phyloP scores from a whole-genome alignment of 768 basidiomycete species.

The Stropharia rugosoannulata region DNA sequence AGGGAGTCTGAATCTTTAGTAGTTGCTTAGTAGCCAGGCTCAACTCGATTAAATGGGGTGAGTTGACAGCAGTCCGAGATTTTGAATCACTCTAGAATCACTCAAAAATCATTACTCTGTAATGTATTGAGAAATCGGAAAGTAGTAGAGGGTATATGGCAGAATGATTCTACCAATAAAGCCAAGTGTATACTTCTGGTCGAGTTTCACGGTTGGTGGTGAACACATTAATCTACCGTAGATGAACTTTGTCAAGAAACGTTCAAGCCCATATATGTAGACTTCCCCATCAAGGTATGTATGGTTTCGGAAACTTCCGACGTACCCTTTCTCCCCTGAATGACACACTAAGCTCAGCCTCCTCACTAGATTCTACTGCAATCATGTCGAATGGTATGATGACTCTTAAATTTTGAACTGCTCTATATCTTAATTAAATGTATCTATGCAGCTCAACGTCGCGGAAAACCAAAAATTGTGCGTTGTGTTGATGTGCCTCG shows the following conservation, averaged over 20 bases:
- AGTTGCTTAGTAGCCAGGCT: no score
- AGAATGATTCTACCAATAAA: no score
- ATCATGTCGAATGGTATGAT: not conserved
- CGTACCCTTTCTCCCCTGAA: not conserved
- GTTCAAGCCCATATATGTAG: not conserved
- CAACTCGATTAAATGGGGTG: not conserved
- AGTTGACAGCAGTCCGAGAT: not conserved
- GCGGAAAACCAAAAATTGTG: constrained; percentile 46
- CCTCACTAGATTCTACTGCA: not conserved
- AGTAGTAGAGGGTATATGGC: no score
- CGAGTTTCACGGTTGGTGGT: no score
- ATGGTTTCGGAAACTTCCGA: not conserved
- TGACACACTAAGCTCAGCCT: not conserved
- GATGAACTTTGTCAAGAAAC: no score
- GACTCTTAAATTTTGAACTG: not conserved
- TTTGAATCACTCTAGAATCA: no score
- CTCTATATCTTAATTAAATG: not conserved
- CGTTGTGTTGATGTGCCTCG: constrained; percentile 20
- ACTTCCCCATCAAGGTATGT: not conserved
- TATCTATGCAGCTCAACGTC: constrained; percentile 30
- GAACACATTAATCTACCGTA: no score
- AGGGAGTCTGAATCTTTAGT: no score
- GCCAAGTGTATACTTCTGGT: no score
- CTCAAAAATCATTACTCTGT: no score
- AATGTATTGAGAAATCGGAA: no score